Conservation (phyloP, 306 rosid species). For the Comarum palustre region DNA sequence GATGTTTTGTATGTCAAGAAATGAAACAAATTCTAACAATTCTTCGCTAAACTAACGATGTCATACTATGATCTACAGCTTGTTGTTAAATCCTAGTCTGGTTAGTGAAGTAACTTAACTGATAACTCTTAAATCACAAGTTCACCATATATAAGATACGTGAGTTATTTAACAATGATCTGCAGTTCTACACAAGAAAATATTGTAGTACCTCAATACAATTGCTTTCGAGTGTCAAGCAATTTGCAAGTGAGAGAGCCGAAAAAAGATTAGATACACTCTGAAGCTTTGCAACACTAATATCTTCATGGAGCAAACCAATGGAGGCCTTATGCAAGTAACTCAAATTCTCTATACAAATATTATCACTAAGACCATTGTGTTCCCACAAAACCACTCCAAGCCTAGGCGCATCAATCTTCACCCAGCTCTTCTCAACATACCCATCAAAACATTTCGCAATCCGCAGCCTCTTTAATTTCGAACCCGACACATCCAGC, state of each 20-base stretch:
- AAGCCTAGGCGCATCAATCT: slow-evolving; percentile 48
- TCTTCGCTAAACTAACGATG: neutral
- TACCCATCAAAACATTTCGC: slow-evolving; percentile 48
- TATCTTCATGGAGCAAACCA: slow-evolving; percentile 38
- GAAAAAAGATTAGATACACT: slow-evolving; percentile 48
- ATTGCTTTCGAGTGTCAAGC: slow-evolving; percentile 45
- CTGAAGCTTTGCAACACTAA: slow-evolving; percentile 40
- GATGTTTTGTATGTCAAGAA: too few species aligned
- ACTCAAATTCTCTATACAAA: slow-evolving; percentile 31
- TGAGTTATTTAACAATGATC: too few species aligned
- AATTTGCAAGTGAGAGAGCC: slow-evolving; percentile 47
- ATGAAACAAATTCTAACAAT: neutral
- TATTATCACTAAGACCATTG: slow-evolving; percentile 45
- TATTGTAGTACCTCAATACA: slow-evolving; percentile 58
- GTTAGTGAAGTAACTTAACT: too few species aligned
- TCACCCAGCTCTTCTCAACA: slow-evolving; percentile 46
- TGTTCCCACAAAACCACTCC: slow-evolving; percentile 42
- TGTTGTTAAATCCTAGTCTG: too few species aligned
- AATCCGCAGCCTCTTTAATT: slow-evolving; percentile 37
- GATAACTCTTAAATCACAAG: too few species aligned
- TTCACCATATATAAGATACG: too few species aligned
- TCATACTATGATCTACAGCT: too few species aligned
- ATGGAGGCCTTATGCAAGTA: slow-evolving; percentile 49
- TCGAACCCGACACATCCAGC: slow-evolving; percentile 47
- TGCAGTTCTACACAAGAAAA: neutral